These are phyloP conservation scores for Parascedosporium putredinis DNA, from an alignment of 2,329 filamentous ascomycete species.

Conservation along the genomic window DNA sequence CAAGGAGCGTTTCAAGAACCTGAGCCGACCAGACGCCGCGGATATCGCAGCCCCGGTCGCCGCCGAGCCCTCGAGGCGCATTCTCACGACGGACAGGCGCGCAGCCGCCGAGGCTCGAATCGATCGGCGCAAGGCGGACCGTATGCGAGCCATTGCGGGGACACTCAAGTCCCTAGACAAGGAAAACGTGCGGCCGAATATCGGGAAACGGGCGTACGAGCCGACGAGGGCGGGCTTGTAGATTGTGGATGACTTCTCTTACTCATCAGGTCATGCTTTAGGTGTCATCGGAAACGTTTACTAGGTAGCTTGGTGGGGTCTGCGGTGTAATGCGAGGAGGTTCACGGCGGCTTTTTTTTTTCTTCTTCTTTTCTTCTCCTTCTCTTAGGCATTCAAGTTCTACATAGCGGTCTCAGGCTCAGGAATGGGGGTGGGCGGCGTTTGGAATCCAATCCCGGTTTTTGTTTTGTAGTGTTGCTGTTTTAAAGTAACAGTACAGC, in stretches of 20 bases:
- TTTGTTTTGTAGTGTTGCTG: too few relatives aligned
- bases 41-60: conserved; percentile 19
- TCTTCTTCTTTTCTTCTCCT: neutral
- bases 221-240: neutral
- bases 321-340: too few relatives aligned
- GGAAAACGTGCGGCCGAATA: conserved; percentile 36
- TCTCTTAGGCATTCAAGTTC: neutral
- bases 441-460: too few relatives aligned
- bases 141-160: conserved; percentile 23
- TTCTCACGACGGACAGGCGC: conserved; percentile 38
- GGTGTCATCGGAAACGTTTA: too few relatives aligned
- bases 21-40: conserved; percentile 29
- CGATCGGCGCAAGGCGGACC: conserved; percentile 42
- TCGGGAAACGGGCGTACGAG: neutral
- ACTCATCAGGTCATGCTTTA: too few relatives aligned
- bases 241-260: too few relatives aligned
- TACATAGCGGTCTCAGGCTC: too few relatives aligned
- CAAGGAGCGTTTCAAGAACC: conserved; percentile 32
- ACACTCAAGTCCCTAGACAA: conserved; percentile 29
- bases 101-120: conserved; percentile 45
- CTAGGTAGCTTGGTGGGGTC: too few relatives aligned
- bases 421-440: too few relatives aligned
- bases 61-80: conserved; percentile 30
- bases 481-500: too few relatives aligned
- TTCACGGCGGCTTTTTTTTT: neutral